phyloP scores from a whole-genome alignment of 805 yeast genomes.

The Wickerhamomyces bisporus region DNA sequence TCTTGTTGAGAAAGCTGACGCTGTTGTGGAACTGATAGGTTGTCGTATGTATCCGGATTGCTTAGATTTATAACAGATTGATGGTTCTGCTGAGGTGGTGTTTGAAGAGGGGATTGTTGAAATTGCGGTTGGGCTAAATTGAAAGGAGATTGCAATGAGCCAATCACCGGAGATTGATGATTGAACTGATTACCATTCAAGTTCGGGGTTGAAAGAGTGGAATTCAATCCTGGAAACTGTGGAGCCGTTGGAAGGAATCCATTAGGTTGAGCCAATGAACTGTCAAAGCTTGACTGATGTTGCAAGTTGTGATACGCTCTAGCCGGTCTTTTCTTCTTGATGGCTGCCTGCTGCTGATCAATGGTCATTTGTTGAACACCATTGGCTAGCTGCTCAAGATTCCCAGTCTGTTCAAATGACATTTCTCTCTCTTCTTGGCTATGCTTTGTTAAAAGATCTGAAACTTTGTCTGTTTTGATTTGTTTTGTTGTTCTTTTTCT shows the following conservation, averaged over 20 bases:
- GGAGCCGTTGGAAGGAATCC: not conserved
- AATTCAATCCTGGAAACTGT: too few species aligned
- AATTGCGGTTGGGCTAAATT: not conserved
- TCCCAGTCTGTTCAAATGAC: not conserved
- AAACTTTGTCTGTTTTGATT: not conserved
- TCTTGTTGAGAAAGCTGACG: conserved; percentile 17
- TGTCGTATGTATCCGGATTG: conserved; percentile 1
- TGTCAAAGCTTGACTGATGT: not conserved
- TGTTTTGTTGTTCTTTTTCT: conserved; percentile 1
- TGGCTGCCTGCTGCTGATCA: conserved; percentile 8
- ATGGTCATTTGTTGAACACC: conserved; percentile 6
- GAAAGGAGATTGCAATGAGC: not conserved
- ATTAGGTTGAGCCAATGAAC: not conserved
- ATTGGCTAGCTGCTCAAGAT: conserved; percentile 8
- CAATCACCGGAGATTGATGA: too few species aligned
- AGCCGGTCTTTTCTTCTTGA: conserved; percentile 18
- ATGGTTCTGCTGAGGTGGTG: not conserved
- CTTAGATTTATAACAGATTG: not conserved
- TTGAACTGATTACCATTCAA: too few species aligned
- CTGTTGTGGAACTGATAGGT: conserved; percentile 13
- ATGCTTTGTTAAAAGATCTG: too few species aligned
- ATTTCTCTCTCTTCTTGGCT: too few species aligned
- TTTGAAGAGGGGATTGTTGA: not conserved
- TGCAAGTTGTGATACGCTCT: conserved; percentile 20
- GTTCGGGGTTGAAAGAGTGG: too few species aligned